Percentiles rank a stretch among this genome's conserved stretches.
Conservation (phyloP, 768 basidiomycete genomes). For the Vararia minispora region DNA sequence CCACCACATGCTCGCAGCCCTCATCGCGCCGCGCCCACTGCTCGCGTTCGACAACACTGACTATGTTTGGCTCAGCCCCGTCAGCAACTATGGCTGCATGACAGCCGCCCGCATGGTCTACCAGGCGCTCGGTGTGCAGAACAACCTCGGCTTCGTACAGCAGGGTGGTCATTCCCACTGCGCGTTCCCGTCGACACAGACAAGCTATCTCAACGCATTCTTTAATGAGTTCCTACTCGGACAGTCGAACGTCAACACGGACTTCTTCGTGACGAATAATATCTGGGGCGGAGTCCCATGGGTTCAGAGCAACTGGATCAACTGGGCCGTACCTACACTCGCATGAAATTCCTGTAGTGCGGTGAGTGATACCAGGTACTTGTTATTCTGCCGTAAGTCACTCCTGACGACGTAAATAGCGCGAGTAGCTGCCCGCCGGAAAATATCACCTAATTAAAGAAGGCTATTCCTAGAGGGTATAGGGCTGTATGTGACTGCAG, state of each 20-base stretch:
- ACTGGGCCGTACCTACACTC: slow-evolving; percentile 38
- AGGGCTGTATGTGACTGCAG: too few species aligned
- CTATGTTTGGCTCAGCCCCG: slow-evolving; percentile 44
- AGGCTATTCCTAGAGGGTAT: too few species aligned
- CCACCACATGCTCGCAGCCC: slow-evolving; percentile 44
- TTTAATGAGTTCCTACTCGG: slow-evolving; percentile 43
- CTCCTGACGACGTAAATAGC: too few species aligned
- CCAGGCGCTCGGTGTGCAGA: slow-evolving; percentile 35
- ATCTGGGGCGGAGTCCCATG: slow-evolving; percentile 27
- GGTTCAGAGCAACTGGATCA: slow-evolving; percentile 31
- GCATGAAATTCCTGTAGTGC: too few species aligned
- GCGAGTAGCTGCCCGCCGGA: too few species aligned
- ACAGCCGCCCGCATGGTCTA: slow-evolving; percentile 38
- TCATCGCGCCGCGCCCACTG: slow-evolving; percentile 45
- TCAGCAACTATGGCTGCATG: slow-evolving; percentile 39
- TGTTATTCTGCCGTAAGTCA: too few species aligned
- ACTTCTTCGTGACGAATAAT: slow-evolving; percentile 33
- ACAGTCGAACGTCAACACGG: slow-evolving; percentile 33
- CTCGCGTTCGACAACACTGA: slow-evolving; percentile 45
- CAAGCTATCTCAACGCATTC: slow-evolving; percentile 38
- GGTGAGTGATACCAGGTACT: too few species aligned
- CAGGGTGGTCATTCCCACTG: slow-evolving; percentile 46
- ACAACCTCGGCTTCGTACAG: slow-evolving; percentile 42
- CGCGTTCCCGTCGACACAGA: slow-evolving; percentile 36
- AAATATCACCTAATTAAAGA: too few species aligned